Evolutionary conservation across 2,329 filamentous ascomycete genomes (phyloP).

Genomic region (Pestalotiopsis sp.): DNA sequence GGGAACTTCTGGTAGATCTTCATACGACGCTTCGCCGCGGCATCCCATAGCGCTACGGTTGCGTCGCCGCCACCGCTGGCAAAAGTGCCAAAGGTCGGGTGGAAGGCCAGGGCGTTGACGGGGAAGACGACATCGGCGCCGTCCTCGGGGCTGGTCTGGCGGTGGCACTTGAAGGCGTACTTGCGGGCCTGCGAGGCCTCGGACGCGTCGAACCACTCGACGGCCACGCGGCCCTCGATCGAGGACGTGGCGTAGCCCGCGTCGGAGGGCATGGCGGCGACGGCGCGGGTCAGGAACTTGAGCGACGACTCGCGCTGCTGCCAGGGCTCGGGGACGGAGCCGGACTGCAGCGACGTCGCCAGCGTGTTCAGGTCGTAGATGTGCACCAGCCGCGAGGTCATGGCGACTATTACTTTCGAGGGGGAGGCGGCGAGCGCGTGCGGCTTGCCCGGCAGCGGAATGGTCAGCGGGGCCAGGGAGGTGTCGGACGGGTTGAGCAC

Average conservation of each 20-base stretch:
- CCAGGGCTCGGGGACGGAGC: constrained; percentile 70
- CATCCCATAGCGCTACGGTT: constrained; percentile 92
- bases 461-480: constrained; percentile 58
- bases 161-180: constrained; percentile 98
- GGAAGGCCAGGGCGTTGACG: constrained; percentile 87
- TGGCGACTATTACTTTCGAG: constrained; percentile 88
- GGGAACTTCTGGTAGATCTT: constrained; percentile 86
- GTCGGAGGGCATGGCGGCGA: constrained; percentile 96
- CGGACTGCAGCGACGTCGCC: constrained; percentile 53
- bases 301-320: constrained; percentile 91
- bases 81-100: constrained; percentile 82
- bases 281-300: constrained; percentile 92
- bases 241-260: constrained; percentile 89
- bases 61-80: constrained; percentile 89
- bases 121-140: constrained; percentile 85
- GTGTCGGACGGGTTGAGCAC: constrained; percentile 68
- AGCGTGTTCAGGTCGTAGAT: constrained; percentile 87
- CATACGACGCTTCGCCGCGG: constrained; percentile 85
- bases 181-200: constrained; percentile 87
- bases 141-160: constrained; percentile 65
- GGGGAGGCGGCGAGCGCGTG: constrained; percentile 81
- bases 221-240: constrained; percentile 93
- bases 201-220: constrained; percentile 96
- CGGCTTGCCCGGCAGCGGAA: constrained; percentile 81
- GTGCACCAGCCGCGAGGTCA: constrained; percentile 90